phyloP scores from a whole-genome alignment of 129 eudicot genomes.

The Flaveria ramosissima region DNA sequence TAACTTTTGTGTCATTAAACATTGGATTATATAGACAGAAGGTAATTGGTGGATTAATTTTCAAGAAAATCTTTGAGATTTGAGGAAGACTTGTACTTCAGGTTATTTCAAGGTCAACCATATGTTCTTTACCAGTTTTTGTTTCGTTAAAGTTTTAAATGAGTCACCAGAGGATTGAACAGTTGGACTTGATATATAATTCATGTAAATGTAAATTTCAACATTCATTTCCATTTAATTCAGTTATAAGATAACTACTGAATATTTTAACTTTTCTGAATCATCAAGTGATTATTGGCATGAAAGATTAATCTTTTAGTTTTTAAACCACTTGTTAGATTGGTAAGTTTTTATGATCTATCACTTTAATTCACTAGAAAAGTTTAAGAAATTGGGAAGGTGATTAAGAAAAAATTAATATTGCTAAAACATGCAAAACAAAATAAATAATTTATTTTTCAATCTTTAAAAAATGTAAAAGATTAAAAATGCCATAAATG shows the following conservation, averaged over 20 bases:
- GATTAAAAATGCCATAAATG: too few species aligned
- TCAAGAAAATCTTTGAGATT: constrained; percentile 10
- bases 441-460: too few species aligned
- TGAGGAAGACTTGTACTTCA: constrained; percentile 28
- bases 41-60: constrained; percentile 20
- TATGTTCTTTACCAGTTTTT: constrained; percentile 11
- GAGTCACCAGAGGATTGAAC: constrained; percentile 8
- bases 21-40: constrained; percentile 22
- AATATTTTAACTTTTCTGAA: constrained; percentile 1
- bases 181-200: neutral
- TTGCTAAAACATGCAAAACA: too few species aligned
- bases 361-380: neutral
- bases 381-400: neutral
- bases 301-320: neutral
- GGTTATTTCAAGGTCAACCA: constrained; percentile 13
- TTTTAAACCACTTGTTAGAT: neutral
- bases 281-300: neutral
- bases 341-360: neutral
- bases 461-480: neutral
- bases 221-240: constrained; percentile 4
- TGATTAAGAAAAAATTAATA: neutral
- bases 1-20: neutral
- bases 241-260: constrained; percentile 5
- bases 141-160: neutral
- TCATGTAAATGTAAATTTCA: constrained; percentile 10